phyloP scores from a whole-genome alignment of 83 land plant genomes.

The Thuja plicata region DNA sequence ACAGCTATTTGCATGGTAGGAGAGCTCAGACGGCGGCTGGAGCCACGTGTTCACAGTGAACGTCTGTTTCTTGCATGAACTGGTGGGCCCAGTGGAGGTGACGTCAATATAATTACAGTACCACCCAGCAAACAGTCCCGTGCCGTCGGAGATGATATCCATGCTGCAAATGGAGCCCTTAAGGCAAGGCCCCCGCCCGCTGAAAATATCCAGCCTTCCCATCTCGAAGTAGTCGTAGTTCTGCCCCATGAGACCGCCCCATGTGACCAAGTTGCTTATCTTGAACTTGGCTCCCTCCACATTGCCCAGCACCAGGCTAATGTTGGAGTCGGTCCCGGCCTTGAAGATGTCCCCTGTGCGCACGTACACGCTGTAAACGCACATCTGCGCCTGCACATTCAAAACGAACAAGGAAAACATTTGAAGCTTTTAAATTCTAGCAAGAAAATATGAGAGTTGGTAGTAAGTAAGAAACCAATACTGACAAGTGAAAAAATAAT shows the following conservation, averaged over 20 bases:
- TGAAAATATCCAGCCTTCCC: slow-evolving; percentile 62
- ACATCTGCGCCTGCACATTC: slow-evolving; percentile 16
- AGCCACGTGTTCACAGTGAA: slow-evolving; percentile 56
- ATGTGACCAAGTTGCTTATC: slow-evolving; percentile 28
- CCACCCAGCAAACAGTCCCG: slow-evolving; percentile 30
- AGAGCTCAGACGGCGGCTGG: slow-evolving; percentile 36
- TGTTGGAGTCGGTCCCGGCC: slow-evolving; percentile 60
- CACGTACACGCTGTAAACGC: slow-evolving; percentile 50
- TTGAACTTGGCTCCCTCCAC: neutral
- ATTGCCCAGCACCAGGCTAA: slow-evolving; percentile 24
- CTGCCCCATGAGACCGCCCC: slow-evolving; percentile 58
- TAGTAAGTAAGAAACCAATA: no score
- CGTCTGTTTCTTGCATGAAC: slow-evolving; percentile 25
- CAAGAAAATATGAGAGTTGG: no score
- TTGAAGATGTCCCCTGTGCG: slow-evolving; percentile 43
- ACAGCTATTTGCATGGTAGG: slow-evolving; percentile 22
- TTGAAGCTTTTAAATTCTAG: no score
- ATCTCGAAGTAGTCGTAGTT: slow-evolving; percentile 54
- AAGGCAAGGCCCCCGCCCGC: slow-evolving; percentile 50
- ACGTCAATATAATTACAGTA: slow-evolving; percentile 58
- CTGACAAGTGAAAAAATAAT: no score
- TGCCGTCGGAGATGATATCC: slow-evolving; percentile 45
- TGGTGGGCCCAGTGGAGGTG: slow-evolving; percentile 42
- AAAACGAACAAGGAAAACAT: neutral
- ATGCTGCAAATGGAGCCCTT: slow-evolving; percentile 28